Evolutionary conservation across 2,329 filamentous ascomycete species (phyloP), one percentile per base, ranked within the genome.

Genomic region (Westerdykella sp.): DNA sequence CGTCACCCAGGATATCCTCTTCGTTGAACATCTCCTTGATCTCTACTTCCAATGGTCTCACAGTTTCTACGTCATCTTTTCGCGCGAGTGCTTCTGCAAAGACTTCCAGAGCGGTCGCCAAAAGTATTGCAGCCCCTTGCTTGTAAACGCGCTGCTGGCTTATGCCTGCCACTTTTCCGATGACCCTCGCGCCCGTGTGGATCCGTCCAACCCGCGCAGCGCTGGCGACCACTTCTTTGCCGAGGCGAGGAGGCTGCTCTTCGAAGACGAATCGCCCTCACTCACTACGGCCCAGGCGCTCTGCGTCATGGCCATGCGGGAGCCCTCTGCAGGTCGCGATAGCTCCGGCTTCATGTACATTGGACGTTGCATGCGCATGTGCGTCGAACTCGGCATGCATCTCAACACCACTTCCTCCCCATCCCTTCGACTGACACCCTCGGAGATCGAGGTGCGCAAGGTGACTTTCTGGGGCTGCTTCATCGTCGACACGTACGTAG

Each of bases 221-320:
- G 81, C 83, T 1, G 84, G 85, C 4, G 81, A 87, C 48, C 79
- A 85, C 58, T 89, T 87, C 65, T 88, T 87, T 63, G 78, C 79
- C 41, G 84, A 89, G 60, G 76, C 80, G 6, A 73, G 77, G 47
- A 72, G 80, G 9, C 69, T 87, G 0, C 72, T 86, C 23, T 70
- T 76, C 43, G 69, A 77, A 42, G 62, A 67, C 32, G 70, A 85
- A 46, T 77, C 79, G 41, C 78, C 85, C 48, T 76, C 65, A 6
- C 66, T 88, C 23, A 85, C 84, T 2, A 87, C 82, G 4, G 81
- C 86, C 36, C 85, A 89, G 67, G 84, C 85, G 1, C 69, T 89
- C 14, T 83, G 83, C 5, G 78, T 89, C 54, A 85, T 90, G 83
- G 83, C 82, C 5, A 80, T 87, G 49, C 72, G 84, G 34, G 84